phyloP scores from a whole-genome alignment of 139 green algal species.

The Chlamydomonas urium region DNA sequence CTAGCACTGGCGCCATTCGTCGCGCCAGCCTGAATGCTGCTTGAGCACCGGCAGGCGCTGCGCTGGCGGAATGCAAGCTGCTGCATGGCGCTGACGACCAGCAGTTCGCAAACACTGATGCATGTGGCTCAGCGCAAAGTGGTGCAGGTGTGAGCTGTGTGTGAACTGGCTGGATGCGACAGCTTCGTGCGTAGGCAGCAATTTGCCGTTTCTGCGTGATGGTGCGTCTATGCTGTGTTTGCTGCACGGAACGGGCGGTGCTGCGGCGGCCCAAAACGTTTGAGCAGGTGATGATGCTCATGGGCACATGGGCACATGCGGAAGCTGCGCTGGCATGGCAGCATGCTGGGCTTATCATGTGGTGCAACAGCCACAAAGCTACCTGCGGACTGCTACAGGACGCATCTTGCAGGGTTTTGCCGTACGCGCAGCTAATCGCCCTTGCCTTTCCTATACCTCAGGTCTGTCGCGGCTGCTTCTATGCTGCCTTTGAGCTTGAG shows the following conservation, averaged over 20 bases:
- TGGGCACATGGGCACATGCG: not conserved
- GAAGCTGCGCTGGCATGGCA: not conserved
- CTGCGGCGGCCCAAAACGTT: slow-evolving; percentile 69
- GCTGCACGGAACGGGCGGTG: slow-evolving; percentile 41
- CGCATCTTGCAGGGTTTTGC: not conserved
- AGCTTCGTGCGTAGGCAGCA: too few relatives aligned
- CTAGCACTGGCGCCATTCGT: too few relatives aligned
- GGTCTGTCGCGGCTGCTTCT: slow-evolving; percentile 94
- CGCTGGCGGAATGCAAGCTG: too few relatives aligned
- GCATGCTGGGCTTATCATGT: not conserved
- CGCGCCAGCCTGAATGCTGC: too few relatives aligned
- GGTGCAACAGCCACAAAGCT: not conserved
- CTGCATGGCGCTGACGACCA: too few relatives aligned
- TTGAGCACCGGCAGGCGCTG: too few relatives aligned
- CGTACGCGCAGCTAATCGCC: not conserved
- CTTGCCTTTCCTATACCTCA: slow-evolving; percentile 15
- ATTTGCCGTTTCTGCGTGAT: not conserved
- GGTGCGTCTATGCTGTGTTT: slow-evolving; percentile 34
- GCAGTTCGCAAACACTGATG: too few relatives aligned
- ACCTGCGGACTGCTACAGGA: not conserved
- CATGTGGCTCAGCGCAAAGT: too few relatives aligned
- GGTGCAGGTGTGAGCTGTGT: too few relatives aligned
- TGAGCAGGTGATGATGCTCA: slow-evolving; percentile 41
- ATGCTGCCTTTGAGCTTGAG: slow-evolving; percentile 79
- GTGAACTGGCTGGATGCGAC: too few relatives aligned